Evolutionary conservation across 768 basidiomycete species (phyloP).

Genomic region (Kwoniella bestiolae): DNA sequence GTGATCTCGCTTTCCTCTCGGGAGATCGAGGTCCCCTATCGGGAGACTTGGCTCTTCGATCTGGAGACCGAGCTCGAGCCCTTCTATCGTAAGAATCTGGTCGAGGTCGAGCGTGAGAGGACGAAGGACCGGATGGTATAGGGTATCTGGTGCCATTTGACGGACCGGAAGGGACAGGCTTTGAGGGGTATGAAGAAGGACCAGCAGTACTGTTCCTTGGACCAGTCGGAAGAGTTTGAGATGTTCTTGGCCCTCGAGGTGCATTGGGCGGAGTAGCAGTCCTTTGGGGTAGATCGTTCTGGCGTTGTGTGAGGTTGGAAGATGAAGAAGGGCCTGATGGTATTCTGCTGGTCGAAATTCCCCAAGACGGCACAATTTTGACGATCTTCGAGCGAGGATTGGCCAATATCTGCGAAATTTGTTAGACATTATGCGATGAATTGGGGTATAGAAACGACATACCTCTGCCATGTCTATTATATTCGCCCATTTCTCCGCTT

Average conservation of each 20-base stretch:
- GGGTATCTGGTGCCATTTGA: not conserved
- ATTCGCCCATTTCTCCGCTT: constrained; percentile 20
- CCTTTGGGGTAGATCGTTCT: not conserved
- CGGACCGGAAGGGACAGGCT: constrained; percentile 1
- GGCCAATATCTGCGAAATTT: constrained; percentile 11
- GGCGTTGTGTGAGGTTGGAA: not conserved
- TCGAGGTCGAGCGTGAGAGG: not conserved
- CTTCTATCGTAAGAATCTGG: not conserved
- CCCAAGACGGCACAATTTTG: constrained; percentile 16
- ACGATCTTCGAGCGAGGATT: constrained; percentile 1
- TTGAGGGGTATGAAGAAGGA: not conserved
- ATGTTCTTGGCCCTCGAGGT: constrained; percentile 11
- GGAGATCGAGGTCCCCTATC: not conserved
- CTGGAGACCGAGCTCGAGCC: not conserved
- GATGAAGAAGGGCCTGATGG: not conserved
- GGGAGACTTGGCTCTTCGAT: not conserved
- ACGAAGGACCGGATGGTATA: not conserved
- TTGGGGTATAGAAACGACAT: not conserved
- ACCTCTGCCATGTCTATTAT: constrained; percentile 35
- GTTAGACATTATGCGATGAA: constrained; percentile 1
- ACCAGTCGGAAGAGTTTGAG: constrained; percentile 10
- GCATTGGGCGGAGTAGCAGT: constrained; percentile 9
- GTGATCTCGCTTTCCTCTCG: not conserved
- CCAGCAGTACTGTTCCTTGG: constrained; percentile 4
- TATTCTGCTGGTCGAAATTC: not conserved